Base-by-base conservation (phyloP, 306 rosid species). In the Cucurbita argyrosperma region DNA sequence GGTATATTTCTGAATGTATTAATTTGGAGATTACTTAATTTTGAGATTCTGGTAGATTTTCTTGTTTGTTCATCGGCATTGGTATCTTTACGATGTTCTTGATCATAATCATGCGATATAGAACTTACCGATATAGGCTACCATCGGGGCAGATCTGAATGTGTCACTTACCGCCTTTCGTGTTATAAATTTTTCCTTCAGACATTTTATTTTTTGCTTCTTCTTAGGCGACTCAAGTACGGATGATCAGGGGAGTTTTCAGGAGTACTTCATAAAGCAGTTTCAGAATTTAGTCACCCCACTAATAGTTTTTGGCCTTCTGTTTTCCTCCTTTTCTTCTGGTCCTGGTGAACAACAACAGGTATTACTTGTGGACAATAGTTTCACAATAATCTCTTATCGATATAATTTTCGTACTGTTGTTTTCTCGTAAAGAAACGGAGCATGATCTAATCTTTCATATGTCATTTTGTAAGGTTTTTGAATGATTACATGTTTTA, bases 191-290 rank as follows among this genome's bases (percentile, higher is more conserved):
- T 4, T 72, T 46, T 19, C 12, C 9, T 19, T n/a, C 38, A 30
- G 55, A 11, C 30, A 45, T 66, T 19, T 54, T 76, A 56, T 71
- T 74, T 21, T 14, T 65, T 76, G 37, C 63, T 26, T 23, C 16
- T 83, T 83, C 78, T 76, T 88, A 94, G 99, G 90, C 4, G 90
- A 83, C 8, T 85, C 97, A 7, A 85, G 84, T 74, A 65, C 92
- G 0, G 97, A 89, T 43, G 97, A 84, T 21, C 79, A 76, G 1
- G 90, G 90, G 50, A 81, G 40, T 78, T 88, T 83, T 83, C 87
- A 84, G 69, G 90, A 88, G 55, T 15, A 82, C 56, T 79, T 91
- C 76, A 18, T 85, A 82, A 91, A 75, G 81, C 85, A 84, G 71
- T 76, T 85, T 76, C 90, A 87, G 72, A 88, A 77, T 65, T 49